phyloP scores from a whole-genome alignment of 2,329 filamentous ascomycete genomes.

The Reticulascus tulasneorum region DNA sequence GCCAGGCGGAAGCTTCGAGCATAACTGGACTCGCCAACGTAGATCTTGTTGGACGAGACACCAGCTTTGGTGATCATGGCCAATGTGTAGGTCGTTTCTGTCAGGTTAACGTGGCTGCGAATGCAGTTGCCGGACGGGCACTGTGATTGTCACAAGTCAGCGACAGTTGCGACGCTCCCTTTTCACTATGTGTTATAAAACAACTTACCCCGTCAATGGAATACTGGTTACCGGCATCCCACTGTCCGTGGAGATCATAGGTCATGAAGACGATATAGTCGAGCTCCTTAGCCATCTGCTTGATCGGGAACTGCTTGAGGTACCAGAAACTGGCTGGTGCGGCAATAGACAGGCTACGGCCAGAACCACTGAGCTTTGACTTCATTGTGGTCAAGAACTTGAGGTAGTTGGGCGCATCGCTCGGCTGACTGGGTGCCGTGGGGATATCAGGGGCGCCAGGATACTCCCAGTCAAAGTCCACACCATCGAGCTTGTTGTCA shows the following conservation, averaged over 20 bases:
- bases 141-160: no score
- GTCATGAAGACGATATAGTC: constrained; percentile 21
- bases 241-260: constrained; percentile 26
- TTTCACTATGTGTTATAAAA: no score
- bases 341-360: constrained; percentile 12
- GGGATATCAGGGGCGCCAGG: constrained; percentile 24
- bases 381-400: constrained; percentile 11
- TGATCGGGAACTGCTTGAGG: constrained; percentile 15
- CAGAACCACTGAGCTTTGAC: constrained; percentile 8
- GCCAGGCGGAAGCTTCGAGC: constrained; percentile 29
- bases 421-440: constrained; percentile 13
- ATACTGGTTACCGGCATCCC: constrained; percentile 23
- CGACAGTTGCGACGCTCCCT: no score
- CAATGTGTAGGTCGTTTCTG: constrained; percentile 28
- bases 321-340: constrained; percentile 17
- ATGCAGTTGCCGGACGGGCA: constrained; percentile 28
- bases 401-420: constrained; percentile 23
- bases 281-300: constrained; percentile 12
- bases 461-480: constrained; percentile 47
- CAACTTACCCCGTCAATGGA: no score
- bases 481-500: not conserved
- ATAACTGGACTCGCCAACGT: constrained; percentile 27
- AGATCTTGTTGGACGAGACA: constrained; percentile 23
- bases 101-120: constrained; percentile 33
- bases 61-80: constrained; percentile 32